These are phyloP conservation scores for Plasmodium yoelii DNA, from an alignment of 169 alveolate species.

Conservation along the genomic window DNA sequence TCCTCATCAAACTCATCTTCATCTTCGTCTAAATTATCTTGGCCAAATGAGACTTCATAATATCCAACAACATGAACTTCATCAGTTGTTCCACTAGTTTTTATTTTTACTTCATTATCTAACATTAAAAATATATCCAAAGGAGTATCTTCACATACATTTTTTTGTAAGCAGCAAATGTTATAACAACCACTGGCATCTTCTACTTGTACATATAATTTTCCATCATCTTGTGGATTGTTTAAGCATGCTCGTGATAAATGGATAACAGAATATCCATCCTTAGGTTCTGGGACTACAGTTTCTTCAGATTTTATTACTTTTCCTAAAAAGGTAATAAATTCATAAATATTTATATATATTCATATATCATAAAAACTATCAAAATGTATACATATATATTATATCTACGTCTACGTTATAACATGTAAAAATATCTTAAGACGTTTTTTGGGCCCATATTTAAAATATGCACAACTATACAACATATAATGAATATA, in stretches of 20 bases:
- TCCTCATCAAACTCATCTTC: constrained; percentile 87
- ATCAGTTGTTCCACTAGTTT: constrained; percentile 90
- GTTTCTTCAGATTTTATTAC: constrained; percentile 80
- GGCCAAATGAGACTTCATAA: constrained; percentile 91
- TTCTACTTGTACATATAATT: constrained; percentile 89
- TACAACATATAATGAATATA: too few species aligned
- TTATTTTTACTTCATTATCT: constrained; percentile 84
- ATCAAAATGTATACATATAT: background rate
- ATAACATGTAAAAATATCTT: too few species aligned
- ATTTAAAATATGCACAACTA: too few species aligned
- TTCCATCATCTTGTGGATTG: constrained; percentile 89
- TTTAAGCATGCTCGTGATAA: constrained; percentile 90
- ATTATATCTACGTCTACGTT: background rate
- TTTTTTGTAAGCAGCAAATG: constrained; percentile 90
- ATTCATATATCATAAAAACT: background rate
- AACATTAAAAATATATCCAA: constrained; percentile 91
- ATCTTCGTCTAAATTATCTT: constrained; percentile 87
- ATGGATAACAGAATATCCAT: constrained; percentile 86
- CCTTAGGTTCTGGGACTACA: constrained; percentile 78
- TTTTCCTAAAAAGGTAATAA: constrained; percentile 44
- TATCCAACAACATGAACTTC: constrained; percentile 93
- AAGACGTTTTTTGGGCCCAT: too few species aligned
- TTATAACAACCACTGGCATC: constrained; percentile 88
- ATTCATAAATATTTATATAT: background rate
- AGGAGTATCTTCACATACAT: constrained; percentile 88